Percentiles rank a stretch among this genome's conserved stretches.
These are phyloP conservation scores for Jaltomata sinuosa DNA, from an alignment of 257 asterid species.

Conservation along the genomic window DNA sequence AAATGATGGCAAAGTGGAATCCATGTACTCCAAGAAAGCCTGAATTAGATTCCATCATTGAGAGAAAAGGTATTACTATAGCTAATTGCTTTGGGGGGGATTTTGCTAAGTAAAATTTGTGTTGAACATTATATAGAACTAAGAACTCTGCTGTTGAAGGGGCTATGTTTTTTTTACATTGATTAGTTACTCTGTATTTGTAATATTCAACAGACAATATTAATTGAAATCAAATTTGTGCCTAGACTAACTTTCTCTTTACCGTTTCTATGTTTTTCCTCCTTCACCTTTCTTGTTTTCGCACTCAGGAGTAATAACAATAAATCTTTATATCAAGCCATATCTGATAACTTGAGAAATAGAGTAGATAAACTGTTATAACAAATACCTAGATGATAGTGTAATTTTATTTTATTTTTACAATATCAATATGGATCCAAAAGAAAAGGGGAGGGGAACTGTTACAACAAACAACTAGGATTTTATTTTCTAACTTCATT, in stretches of 20 bases:
- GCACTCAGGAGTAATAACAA: not conserved
- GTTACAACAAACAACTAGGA: no score
- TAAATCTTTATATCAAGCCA: not conserved
- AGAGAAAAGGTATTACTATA: not conserved
- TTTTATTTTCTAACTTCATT: no score
- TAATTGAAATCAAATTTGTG: not conserved
- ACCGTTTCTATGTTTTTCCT: not conserved
- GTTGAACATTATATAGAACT: not conserved
- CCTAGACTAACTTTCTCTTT: not conserved
- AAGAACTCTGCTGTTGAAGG: not conserved
- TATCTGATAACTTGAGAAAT: not conserved
- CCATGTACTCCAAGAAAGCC: constrained; percentile 42
- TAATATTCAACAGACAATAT: not conserved
- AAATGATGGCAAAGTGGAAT: constrained; percentile 96
- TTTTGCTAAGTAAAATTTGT: not conserved
- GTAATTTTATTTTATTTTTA: no score
- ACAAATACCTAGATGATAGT: not conserved
- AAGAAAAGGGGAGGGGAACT: no score
- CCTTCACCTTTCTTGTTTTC: not conserved
- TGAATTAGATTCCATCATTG: not conserved
- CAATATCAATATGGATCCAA: no score
- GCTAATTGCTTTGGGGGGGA: not conserved
- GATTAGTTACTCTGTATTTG: not conserved
- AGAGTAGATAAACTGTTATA: not conserved
- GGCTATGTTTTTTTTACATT: not conserved